Percentiles rank a stretch among this genome's conserved stretches.
These are phyloP conservation scores for Golubevia pallescens DNA, from an alignment of 1,284 basidiomycete species.

Conservation along the genomic window DNA sequence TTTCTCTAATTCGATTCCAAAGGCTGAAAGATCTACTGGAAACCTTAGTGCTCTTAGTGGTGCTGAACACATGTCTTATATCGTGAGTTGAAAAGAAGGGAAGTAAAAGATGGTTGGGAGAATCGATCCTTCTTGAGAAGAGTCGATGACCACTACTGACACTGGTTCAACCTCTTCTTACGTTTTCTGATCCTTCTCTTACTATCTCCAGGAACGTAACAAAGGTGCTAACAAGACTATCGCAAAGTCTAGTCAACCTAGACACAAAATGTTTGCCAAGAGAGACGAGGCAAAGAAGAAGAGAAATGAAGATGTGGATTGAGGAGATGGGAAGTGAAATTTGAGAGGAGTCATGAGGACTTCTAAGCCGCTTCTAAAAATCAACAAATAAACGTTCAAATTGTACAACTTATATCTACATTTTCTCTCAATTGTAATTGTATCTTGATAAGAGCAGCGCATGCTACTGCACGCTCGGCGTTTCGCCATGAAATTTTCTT, in stretches of 20 bases:
- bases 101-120: conserved; percentile 7
- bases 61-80: conserved; percentile 64
- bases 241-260: conserved; percentile 23
- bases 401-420: too few relatives aligned
- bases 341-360: not conserved
- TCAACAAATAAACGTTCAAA: too few relatives aligned
- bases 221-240: conserved; percentile 59
- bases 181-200: conserved; percentile 4
- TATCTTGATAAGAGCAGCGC: too few relatives aligned
- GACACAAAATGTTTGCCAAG: conserved; percentile 14
- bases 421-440: too few relatives aligned
- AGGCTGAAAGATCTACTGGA: conserved; percentile 53
- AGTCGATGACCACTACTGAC: not conserved
- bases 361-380: not conserved
- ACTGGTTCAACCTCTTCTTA: not conserved
- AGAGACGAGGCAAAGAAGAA: conserved; percentile 15
- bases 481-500: too few relatives aligned
- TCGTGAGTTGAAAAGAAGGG: conserved; percentile 17
- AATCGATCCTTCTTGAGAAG: not conserved
- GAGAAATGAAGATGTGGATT: conserved; percentile 13
- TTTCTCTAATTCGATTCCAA: conserved; percentile 14
- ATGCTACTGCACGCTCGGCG: too few relatives aligned
- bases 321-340: conserved; percentile 17
- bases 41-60: conserved; percentile 62
- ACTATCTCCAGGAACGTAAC: conserved; percentile 45